Evolutionary conservation across 352 stramenopile genomes (phyloP), one percentile per base, ranked within the genome.

Genomic region (Phytophthora fragariaefolia): DNA sequence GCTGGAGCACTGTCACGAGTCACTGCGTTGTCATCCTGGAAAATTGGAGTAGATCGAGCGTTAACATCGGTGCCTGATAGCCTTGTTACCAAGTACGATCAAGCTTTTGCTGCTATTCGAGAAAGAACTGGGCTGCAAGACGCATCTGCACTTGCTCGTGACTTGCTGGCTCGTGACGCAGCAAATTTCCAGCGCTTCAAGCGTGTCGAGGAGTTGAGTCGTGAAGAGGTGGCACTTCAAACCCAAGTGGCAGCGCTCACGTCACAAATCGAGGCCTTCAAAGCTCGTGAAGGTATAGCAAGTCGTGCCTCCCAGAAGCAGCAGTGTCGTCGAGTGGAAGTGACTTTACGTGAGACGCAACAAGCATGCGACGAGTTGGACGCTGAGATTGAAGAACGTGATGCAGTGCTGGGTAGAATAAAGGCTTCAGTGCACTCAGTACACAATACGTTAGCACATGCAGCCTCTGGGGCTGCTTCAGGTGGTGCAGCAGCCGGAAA

Each of bases 161-260:
- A 84, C 26, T 78, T 93, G 47, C 51, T 85, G 12, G 48, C 56
- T 43, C 86, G 85, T 15, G 85, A 93, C 55, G 85, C 89, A 49
- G 80, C 82, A 40, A 93, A 93, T 51, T 93, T 93, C 48, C 87
- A 92, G 67, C 84, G 81, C 22, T 93, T 93, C 62, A 87, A 90
- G 61, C 82, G 79, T 30, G 83, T 91, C 10, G 85, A 93, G 47
- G 80, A 83, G 42, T 55, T 93, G 7, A 79, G 88, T 42, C 73
- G 76, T 7, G 85, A 93, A 40, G 77, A 91, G 48, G 79, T 79
- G 0, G 58, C 66, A 10, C 49, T 92, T 9, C 80, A 85, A 34
- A 63, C 62, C 0, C 76, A 92, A 58, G 63, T 88, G 6, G 82
- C 87, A 15, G 27, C 68, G 28, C 78, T 90, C 34, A 75, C 69